Evolutionary conservation across 176 grass and related monocot genomes (phyloP), one percentile per base, ranked within the genome.

Genomic region (Ananas comosus): DNA sequence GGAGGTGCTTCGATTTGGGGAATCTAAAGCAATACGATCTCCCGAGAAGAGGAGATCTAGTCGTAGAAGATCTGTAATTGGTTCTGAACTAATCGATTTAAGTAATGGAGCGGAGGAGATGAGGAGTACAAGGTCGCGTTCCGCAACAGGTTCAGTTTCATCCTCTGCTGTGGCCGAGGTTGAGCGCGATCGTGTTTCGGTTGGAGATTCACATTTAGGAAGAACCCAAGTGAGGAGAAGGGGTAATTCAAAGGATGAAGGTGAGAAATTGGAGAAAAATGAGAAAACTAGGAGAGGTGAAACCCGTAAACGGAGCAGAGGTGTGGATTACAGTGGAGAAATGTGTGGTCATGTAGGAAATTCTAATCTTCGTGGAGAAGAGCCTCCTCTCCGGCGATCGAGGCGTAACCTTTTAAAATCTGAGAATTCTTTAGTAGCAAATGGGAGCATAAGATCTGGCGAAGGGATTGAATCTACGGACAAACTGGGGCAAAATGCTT

Each of bases 91-190:
- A 0, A 63, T 1, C 12, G 33, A 74, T 23, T 64, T 17, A 12
- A 56, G 69, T 49, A n/a, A 27, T 11, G 50, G 22, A 56, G 52
- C 13, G 1, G 25, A 27, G 52, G 5, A 3, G 21, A 42, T 71
- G 69, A 85, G 72, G 70, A 81, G 70, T 17, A 80, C 51, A 0
- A 77, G 79, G 58, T 70, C 68, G 0, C 67, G 56, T 10, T 71
- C 75, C 48, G 24, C 13, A 0, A 48, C 2, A 3, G 42, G 48
- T 4, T 12, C 49, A n/a, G 49, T 21, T 33, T 11, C 67, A 51
- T 47, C 11, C 51, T 65, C 73, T 51, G 63, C 65, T 72, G 49
- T 57, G 70, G 12, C 16, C 2, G 52, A 72, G 50, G 33, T 42
- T 42, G 33, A 42, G 5, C 33, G 33, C 5, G 4, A 42, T 42